A percentile compares a stretch with the other conserved stretches of the same genome.
These are phyloP conservation scores for Alternaria gaisen DNA, from an alignment of 2,329 filamentous ascomycete genomes.

Conservation along the genomic window DNA sequence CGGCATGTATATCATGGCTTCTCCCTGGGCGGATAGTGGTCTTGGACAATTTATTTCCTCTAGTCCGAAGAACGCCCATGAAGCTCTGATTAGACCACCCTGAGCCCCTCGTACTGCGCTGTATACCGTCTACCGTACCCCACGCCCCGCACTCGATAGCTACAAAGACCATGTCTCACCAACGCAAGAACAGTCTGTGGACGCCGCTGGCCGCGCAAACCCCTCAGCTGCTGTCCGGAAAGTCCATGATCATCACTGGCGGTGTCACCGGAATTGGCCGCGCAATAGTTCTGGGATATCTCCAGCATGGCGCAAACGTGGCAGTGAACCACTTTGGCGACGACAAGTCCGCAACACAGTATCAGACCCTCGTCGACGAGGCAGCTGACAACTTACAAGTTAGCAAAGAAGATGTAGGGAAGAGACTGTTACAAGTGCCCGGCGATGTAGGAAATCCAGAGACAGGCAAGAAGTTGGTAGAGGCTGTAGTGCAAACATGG, in stretches of 20 bases:
- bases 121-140: conserved; percentile 2
- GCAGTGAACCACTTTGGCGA: conserved; percentile 80
- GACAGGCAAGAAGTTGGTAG: conserved; percentile 74
- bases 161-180: conserved; percentile 12
- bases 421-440: conserved; percentile 68
- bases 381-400: conserved; percentile 30
- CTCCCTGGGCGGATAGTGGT: neutral
- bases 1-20: conserved; percentile 24
- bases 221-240: conserved; percentile 69
- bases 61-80: neutral
- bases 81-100: neutral
- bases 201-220: conserved; percentile 18
- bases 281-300: conserved; percentile 81
- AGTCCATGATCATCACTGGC: conserved; percentile 86
- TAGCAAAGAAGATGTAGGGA: conserved; percentile 44
- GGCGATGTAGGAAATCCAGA: conserved; percentile 81
- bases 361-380: conserved; percentile 58
- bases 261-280: conserved; percentile 87
- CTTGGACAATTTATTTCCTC: neutral
- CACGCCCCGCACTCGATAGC: conserved; percentile 11
- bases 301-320: conserved; percentile 79
- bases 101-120: conserved; percentile 1
- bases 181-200: conserved; percentile 24
- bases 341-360: conserved; percentile 58
- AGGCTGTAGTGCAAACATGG: conserved; percentile 69